Percentiles rank a stretch among this genome's conserved stretches.
Conservation (phyloP, 2,329 filamentous ascomycete genomes). For the Claviceps monticola region DNA sequence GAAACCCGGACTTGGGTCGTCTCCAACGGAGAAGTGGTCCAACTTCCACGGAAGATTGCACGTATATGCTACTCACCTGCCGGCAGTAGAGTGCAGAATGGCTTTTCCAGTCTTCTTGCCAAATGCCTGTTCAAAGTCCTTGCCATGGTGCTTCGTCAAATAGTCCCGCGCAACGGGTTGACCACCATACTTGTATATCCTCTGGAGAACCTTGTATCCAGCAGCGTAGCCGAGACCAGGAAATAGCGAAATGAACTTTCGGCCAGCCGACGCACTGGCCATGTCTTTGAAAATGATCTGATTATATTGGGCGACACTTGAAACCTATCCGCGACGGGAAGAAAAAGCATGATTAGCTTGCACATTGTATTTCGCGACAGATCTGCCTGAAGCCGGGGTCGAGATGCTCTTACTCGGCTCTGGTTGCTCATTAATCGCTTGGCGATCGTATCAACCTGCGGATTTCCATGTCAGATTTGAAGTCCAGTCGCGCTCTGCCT, state of each 20-base stretch:
- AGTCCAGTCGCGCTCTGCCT: neutral
- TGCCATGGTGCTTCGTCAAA: constrained; percentile 64
- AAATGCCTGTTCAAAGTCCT: constrained; percentile 75
- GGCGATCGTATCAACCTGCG: constrained; percentile 86
- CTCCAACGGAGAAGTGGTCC: neutral
- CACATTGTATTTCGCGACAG: constrained; percentile 8
- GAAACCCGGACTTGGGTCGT: too few relatives aligned
- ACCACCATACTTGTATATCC: constrained; percentile 97
- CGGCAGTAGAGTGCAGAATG: constrained; percentile 92
- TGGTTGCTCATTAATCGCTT: constrained; percentile 99
- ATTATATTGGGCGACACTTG: constrained; percentile 51
- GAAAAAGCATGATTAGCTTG: constrained; percentile 4
- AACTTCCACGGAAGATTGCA: neutral
- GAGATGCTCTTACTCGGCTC: constrained; percentile 36
- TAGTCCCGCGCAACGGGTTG: constrained; percentile 92
- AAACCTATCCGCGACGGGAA: constrained; percentile 14
- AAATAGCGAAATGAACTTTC: constrained; percentile 91
- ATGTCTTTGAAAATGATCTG: constrained; percentile 87
- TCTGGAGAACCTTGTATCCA: constrained; percentile 92
- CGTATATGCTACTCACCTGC: constrained; percentile 44
- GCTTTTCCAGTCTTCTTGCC: constrained; percentile 97
- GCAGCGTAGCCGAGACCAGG: constrained; percentile 94
- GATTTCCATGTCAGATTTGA: neutral
- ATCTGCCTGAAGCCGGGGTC: neutral
- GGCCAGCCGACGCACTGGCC: constrained; percentile 52